Percentiles rank a stretch among this genome's conserved stretches.
Conservation (phyloP, 345 rosid genomes). For the Dimocarpus longan region DNA sequence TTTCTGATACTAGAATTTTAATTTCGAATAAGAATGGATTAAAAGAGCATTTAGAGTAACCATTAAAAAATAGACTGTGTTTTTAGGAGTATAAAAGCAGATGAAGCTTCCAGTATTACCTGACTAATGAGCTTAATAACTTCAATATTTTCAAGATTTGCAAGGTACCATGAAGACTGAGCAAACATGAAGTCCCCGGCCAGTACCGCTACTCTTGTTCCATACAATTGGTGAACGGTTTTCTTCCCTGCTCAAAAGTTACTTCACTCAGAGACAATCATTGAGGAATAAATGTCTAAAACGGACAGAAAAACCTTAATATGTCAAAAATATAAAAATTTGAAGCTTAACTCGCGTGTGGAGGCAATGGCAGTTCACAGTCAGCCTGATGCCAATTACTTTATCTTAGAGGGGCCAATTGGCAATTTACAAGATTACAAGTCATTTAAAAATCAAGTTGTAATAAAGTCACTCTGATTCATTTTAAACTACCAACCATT, state of each 20-base stretch:
- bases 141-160: slow-evolving; percentile 91
- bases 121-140: slow-evolving; percentile 97
- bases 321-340: neutral
- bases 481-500: neutral
- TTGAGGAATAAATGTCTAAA: slow-evolving; percentile 9
- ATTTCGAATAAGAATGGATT: neutral
- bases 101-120: slow-evolving; percentile 38
- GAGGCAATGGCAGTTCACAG: neutral
- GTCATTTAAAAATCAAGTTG: neutral
- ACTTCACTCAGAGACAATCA: neutral
- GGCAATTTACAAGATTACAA: neutral
- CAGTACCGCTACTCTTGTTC: slow-evolving; percentile 87
- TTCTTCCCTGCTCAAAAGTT: slow-evolving; percentile 58
- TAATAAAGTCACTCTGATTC: neutral
- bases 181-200: slow-evolving; percentile 99
- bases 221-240: slow-evolving; percentile 80
- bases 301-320: neutral
- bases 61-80: neutral
- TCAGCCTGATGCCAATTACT: neutral
- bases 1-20: neutral
- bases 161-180: slow-evolving; percentile 97
- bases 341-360: neutral
- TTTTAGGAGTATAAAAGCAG: neutral
- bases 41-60: neutral
- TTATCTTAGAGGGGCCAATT: neutral